Percentiles rank a stretch among this genome's conserved stretches.
Evolutionary conservation across 192 early-diverging fungal species (phyloP).

Genomic region (Podila epicladia): DNA sequence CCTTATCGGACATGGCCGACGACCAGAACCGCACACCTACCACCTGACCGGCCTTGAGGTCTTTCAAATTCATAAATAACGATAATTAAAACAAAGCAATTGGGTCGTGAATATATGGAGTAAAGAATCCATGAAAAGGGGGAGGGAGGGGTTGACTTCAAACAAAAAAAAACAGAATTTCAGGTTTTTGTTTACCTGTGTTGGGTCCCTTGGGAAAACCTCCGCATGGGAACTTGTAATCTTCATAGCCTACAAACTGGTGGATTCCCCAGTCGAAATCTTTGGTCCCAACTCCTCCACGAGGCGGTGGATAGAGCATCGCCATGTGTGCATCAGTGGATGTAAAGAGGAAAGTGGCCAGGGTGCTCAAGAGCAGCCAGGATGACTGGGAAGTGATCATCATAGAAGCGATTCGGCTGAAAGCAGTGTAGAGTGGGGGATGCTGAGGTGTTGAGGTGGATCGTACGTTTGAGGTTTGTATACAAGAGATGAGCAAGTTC

Average conservation of each 20-base stretch:
- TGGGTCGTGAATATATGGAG: background rate
- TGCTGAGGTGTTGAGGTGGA: too few species aligned
- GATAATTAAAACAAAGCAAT: too few species aligned
- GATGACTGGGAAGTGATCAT: background rate
- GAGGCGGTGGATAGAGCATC: slow-evolving; percentile 25
- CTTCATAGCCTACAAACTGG: slow-evolving; percentile 25
- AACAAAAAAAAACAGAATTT: background rate
- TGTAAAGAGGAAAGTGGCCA: background rate
- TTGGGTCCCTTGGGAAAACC: slow-evolving; percentile 16
- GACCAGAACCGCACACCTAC: slow-evolving; percentile 62
- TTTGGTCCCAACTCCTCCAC: slow-evolving; percentile 26
- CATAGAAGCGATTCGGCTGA: background rate
- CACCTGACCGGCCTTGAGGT: slow-evolving; percentile 57
- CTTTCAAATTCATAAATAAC: background rate
- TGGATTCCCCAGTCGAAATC: slow-evolving; percentile 33
- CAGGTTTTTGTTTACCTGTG: slow-evolving; percentile 10
- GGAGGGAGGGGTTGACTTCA: background rate
- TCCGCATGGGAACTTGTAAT: slow-evolving; percentile 34
- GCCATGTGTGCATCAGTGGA: slow-evolving; percentile 29
- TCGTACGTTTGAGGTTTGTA: background rate
- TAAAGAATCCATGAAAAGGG: background rate
- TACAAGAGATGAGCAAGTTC: background rate
- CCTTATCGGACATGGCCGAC: slow-evolving; percentile 1
- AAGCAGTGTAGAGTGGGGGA: too few species aligned
- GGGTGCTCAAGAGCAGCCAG: slow-evolving; percentile 10